Evolutionary conservation across 1,139 yeast genomes (phyloP).

Genomic region (Debaryomycetaceae sp.): DNA sequence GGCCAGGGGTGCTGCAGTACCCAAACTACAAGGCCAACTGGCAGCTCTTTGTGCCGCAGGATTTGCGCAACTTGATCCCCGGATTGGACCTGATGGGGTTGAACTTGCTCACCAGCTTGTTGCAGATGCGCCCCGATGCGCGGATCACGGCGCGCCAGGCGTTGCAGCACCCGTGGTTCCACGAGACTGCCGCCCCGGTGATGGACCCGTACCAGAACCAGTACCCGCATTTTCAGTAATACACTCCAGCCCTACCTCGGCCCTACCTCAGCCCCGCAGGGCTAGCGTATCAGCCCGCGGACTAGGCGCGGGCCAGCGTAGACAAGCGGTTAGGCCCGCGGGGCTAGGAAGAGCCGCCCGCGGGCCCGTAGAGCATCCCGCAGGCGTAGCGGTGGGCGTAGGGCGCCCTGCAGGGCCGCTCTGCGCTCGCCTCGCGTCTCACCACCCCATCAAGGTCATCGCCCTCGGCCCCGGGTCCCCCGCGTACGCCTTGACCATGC

Average conservation of each 20-base stretch:
- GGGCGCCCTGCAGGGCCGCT: no score
- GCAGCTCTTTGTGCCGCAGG: conserved; percentile 78
- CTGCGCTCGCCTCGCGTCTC: no score
- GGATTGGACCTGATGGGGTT: conserved; percentile 76
- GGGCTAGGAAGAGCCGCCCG: no score
- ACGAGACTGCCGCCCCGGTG: conserved; percentile 57
- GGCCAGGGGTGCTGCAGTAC: conserved; percentile 89
- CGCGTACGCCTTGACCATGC: no score
- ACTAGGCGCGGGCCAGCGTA: no score
- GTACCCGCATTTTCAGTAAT: conserved; percentile 21
- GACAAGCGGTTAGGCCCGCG: no score
- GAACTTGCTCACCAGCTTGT: conserved; percentile 68
- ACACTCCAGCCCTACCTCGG: conserved; percentile 9
- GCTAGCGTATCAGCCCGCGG: no score
- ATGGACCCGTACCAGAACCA: conserved; percentile 38
- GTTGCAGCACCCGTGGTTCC: conserved; percentile 93
- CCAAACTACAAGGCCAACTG: conserved; percentile 84
- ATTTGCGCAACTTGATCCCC: conserved; percentile 72
- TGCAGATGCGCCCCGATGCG: conserved; percentile 90
- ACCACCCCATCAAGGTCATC: no score
- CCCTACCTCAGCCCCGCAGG: no score
- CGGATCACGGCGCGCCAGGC: conserved; percentile 91
- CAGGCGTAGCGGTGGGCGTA: no score
- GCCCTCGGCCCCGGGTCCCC: no score
- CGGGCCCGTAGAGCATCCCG: no score